phyloP scores from a whole-genome alignment of 768 basidiomycete species.

The Suillus spraguei region DNA sequence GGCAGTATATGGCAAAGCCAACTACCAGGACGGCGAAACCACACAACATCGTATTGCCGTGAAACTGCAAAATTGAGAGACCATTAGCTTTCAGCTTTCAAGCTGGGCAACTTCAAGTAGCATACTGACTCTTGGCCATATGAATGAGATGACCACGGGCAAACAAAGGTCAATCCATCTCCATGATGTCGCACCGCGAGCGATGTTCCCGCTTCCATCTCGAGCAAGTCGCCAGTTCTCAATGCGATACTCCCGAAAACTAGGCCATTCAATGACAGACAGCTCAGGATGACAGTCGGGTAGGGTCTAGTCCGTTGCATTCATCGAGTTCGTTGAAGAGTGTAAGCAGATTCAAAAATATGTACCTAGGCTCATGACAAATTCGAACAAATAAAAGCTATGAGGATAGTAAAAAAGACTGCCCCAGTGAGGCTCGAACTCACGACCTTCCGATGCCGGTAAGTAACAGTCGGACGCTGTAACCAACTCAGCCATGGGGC shows the following conservation, averaged over 20 bases:
- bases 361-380: not conserved
- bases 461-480: conserved; percentile 52
- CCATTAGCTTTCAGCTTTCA: conserved; percentile 17
- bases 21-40: conserved; percentile 20
- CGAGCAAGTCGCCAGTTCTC: conserved; percentile 52
- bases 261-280: conserved; percentile 44
- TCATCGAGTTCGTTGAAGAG: conserved; percentile 23
- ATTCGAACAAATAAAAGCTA: not conserved
- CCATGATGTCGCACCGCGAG: conserved; percentile 34
- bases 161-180: conserved; percentile 41
- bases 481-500: conserved; percentile 57
- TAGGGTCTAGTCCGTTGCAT: conserved; percentile 42
- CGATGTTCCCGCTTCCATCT: conserved; percentile 39
- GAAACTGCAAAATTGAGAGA: conserved; percentile 21
- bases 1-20: conserved; percentile 33
- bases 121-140: conserved; percentile 35
- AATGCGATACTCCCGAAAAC: conserved; percentile 62
- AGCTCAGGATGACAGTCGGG: conserved; percentile 53
- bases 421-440: conserved; percentile 58
- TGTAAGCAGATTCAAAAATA: not conserved
- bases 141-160: conserved; percentile 31
- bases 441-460: conserved; percentile 49
- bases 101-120: not conserved
- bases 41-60: conserved; percentile 16
- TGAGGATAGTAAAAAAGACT: conserved; percentile 24